phyloP scores from a whole-genome alignment of 73 alveolate genomes.

The Paramecium biaurelia region DNA sequence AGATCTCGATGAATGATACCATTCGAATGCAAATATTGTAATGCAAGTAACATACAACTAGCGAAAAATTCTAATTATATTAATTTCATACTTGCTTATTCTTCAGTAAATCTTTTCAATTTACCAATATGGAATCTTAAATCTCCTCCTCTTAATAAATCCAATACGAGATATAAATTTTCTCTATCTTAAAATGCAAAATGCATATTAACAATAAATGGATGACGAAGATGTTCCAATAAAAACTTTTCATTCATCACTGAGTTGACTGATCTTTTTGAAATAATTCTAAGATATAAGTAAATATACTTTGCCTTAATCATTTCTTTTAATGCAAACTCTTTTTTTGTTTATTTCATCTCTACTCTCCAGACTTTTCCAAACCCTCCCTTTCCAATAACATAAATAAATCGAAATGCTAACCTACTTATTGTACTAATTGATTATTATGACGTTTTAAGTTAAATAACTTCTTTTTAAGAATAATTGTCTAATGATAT shows the following conservation, averaged over 20 bases:
- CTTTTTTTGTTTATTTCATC: constrained; percentile 17
- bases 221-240: constrained; percentile 71
- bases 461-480: neutral
- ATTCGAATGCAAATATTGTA: constrained; percentile 64
- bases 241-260: constrained; percentile 71
- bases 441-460: neutral
- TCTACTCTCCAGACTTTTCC: constrained; percentile 47
- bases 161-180: constrained; percentile 69
- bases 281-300: constrained; percentile 26
- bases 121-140: constrained; percentile 69
- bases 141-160: constrained; percentile 73
- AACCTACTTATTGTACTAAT: neutral
- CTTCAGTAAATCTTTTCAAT: constrained; percentile 55
- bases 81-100: constrained; percentile 28
- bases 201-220: constrained; percentile 76
- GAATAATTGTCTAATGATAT: neutral
- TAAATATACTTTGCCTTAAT: constrained; percentile 20
- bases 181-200: constrained; percentile 71
- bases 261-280: constrained; percentile 62
- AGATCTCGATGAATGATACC: constrained; percentile 79
- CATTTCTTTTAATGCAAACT: constrained; percentile 50
- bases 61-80: constrained; percentile 63
- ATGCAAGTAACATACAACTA: constrained; percentile 68
- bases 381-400: constrained; percentile 40
- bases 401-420: constrained; percentile 17